Percentiles rank a stretch among this genome's conserved stretches.
These are phyloP conservation scores for Aquanectria penicillioides DNA, from an alignment of 2,329 filamentous ascomycete genomes.

Conservation along the genomic window DNA sequence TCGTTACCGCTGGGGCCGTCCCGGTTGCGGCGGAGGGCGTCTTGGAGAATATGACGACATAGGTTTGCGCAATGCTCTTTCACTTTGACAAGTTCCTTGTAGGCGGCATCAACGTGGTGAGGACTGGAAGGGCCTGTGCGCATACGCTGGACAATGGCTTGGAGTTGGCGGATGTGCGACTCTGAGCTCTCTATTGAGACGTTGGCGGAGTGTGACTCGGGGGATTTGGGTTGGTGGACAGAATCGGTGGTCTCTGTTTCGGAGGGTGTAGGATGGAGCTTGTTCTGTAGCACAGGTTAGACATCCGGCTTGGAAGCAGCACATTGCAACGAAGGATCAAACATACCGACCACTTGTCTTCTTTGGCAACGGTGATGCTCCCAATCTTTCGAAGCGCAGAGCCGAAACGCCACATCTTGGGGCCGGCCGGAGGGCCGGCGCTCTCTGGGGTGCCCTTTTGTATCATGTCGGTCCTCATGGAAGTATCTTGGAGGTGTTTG, in stretches of 20 bases:
- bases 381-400: conserved; percentile 32
- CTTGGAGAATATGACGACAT: conserved; percentile 53
- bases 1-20: conserved; percentile 34
- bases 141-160: conserved; percentile 48
- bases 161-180: conserved; percentile 48
- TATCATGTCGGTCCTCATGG: conserved; percentile 40
- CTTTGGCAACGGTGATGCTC: conserved; percentile 33
- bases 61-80: conserved; percentile 52
- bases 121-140: conserved; percentile 45
- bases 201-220: conserved; percentile 38
- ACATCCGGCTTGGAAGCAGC: neutral
- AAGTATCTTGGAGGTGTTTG: conserved; percentile 14
- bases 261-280: conserved; percentile 14
- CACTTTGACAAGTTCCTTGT: conserved; percentile 55
- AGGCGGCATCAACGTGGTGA: conserved; percentile 55
- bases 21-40: conserved; percentile 48
- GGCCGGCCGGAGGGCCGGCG: conserved; percentile 26
- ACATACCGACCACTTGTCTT: conserved; percentile 32
- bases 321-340: neutral
- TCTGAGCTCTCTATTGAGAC: conserved; percentile 44
- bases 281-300: neutral
- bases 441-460: conserved; percentile 45
- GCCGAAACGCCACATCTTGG: conserved; percentile 36
- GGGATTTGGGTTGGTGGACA: conserved; percentile 36
- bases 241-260: conserved; percentile 43